These are phyloP conservation scores for Pyrus communis DNA, from an alignment of 306 rosid genomes.

Conservation along the genomic window DNA sequence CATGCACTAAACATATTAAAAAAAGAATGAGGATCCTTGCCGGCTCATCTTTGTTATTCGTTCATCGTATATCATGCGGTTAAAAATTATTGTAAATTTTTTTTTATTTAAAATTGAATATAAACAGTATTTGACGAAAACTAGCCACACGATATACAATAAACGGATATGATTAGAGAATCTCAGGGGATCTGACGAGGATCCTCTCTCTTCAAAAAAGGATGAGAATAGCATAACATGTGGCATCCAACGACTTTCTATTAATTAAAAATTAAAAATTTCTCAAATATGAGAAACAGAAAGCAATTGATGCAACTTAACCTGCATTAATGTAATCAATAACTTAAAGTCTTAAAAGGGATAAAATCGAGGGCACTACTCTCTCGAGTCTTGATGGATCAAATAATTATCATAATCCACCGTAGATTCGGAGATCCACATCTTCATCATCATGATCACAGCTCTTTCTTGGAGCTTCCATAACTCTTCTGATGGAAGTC, in stretches of 20 bases:
- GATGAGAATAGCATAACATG: neutral
- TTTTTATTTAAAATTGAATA: too few relatives aligned
- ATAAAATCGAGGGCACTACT: neutral
- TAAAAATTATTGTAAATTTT: too few relatives aligned
- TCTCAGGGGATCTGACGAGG: too few relatives aligned
- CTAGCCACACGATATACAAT: accelerated
- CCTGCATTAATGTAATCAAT: neutral
- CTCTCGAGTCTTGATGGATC: neutral
- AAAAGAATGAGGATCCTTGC: too few relatives aligned
- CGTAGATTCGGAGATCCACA: neutral
- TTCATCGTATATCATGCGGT: too few relatives aligned
- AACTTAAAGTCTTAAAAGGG: neutral
- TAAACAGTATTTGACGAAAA: too few relatives aligned
- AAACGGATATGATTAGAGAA: too few relatives aligned
- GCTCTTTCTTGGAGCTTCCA: constrained; percentile 12
- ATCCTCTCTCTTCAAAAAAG: too few relatives aligned
- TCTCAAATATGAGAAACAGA: neutral
- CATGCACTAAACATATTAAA: neutral
- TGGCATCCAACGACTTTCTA: neutral
- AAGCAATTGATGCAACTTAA: neutral
- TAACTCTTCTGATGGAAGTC: constrained; percentile 69
- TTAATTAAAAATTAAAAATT: neutral
- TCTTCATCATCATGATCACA: neutral
- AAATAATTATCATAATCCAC: neutral
- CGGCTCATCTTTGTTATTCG: too few relatives aligned